A percentile compares a stretch with the other conserved stretches of the same genome.
phyloP scores from a whole-genome alignment of 805 yeast genomes.

The Metschnikowia proteae region DNA sequence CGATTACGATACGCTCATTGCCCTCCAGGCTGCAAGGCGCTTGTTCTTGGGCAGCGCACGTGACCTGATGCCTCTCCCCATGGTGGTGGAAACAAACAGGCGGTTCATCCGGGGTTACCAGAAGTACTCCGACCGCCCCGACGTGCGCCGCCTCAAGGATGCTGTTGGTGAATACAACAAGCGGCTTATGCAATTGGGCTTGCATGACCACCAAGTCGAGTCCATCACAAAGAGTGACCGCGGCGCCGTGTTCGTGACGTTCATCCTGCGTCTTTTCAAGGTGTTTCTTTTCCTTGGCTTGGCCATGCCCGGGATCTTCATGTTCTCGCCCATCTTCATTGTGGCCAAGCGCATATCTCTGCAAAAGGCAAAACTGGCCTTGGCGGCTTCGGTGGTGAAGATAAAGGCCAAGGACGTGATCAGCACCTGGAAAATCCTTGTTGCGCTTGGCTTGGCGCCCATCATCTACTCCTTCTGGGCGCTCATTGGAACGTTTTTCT shows the following conservation, averaged over 20 bases:
- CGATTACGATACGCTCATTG: slow-evolving; percentile 42
- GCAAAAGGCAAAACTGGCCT: slow-evolving; percentile 36
- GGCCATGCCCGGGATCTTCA: slow-evolving; percentile 35
- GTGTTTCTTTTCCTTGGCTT: slow-evolving; percentile 30
- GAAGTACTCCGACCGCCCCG: slow-evolving; percentile 31
- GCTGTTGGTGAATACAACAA: slow-evolving; percentile 34
- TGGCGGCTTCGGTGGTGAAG: slow-evolving; percentile 37
- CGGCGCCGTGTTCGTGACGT: slow-evolving; percentile 21
- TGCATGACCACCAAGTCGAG: slow-evolving; percentile 42
- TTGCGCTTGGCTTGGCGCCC: slow-evolving; percentile 41
- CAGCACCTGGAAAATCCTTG: slow-evolving; percentile 42
- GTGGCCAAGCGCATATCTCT: slow-evolving; percentile 31
- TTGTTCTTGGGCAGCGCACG: slow-evolving; percentile 34
- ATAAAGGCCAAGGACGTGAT: slow-evolving; percentile 41
- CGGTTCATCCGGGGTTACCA: slow-evolving; percentile 36
- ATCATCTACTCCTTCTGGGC: slow-evolving; percentile 38
- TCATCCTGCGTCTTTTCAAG: slow-evolving; percentile 24
- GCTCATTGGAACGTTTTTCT: slow-evolving; percentile 25
- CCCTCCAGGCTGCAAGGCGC: slow-evolving; percentile 41
- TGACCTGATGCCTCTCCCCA: slow-evolving; percentile 35
- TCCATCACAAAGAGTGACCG: slow-evolving; percentile 23
- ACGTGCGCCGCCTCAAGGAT: slow-evolving; percentile 28
- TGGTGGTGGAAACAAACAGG: slow-evolving; percentile 42
- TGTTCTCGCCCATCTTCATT: slow-evolving; percentile 40
- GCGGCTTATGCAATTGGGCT: slow-evolving; percentile 28